These are phyloP conservation scores for Babesia sp. DNA, from an alignment of 169 alveolate genomes.

Conservation along the genomic window DNA sequence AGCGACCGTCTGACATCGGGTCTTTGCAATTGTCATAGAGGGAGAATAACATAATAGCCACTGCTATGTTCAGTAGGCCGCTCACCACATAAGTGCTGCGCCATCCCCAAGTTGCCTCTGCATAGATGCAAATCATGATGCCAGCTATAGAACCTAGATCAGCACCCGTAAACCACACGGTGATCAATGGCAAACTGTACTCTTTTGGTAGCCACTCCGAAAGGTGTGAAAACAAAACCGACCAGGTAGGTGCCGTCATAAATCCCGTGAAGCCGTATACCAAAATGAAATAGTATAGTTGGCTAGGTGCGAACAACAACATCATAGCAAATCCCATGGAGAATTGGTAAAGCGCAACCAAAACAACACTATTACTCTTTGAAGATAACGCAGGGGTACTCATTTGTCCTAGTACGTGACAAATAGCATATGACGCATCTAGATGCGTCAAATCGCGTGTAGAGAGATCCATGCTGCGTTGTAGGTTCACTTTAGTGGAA, in stretches of 20 bases:
- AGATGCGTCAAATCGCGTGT: conserved; percentile 49
- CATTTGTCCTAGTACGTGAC: conserved; percentile 47
- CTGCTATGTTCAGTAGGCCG: conserved; percentile 27
- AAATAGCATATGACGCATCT: conserved; percentile 40
- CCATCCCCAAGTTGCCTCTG: conserved; percentile 47
- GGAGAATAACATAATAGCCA: conserved; percentile 28
- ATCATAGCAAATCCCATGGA: conserved; percentile 32
- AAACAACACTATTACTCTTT: not conserved
- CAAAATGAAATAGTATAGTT: conserved; percentile 16
- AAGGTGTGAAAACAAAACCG: conserved; percentile 39
- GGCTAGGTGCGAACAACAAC: conserved; percentile 2
- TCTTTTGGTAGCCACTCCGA: conserved; percentile 62
- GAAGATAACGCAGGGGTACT: conserved; percentile 46
- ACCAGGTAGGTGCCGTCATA: conserved; percentile 39
- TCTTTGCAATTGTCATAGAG: conserved; percentile 24
- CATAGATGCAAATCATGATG: conserved; percentile 32
- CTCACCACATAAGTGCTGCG: conserved; percentile 50
- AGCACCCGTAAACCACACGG: conserved; percentile 51
- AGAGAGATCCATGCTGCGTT: conserved; percentile 16
- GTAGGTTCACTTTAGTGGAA: conserved; percentile 55
- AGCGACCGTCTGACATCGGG: not conserved
- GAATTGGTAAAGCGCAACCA: conserved; percentile 40
- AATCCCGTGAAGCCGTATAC: conserved; percentile 58
- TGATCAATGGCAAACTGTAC: conserved; percentile 29
- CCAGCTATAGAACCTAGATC: conserved; percentile 52